Evolutionary conservation across 2,329 filamentous ascomycete species (phyloP), one percentile per base, ranked within the genome.

Genomic region (Aspergillus sp.): DNA sequence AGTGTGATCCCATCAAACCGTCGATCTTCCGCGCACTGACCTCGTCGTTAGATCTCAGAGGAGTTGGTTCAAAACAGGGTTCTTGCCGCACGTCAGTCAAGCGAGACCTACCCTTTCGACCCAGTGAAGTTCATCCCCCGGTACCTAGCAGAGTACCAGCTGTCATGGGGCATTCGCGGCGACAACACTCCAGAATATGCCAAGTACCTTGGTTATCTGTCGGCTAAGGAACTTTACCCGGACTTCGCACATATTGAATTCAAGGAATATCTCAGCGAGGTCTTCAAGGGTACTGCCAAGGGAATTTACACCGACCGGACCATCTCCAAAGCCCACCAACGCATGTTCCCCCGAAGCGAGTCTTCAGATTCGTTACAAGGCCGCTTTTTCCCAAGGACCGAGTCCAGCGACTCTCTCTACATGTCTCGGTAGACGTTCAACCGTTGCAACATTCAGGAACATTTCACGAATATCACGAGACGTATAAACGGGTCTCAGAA

Each of bases 101-200:
- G 71, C 55, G 70, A 74, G 56, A 72, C 69, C 6, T 71, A 74
- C 34, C 74, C 71, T n/a, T 70, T 68, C 59, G 71, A 75, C 51
- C 65, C 70, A 5, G 64, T 70, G 58, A 72, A 72, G 50, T 70
- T 72, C 49, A 69, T 76, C 38, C 69, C 70, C 12, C 64, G 68
- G 4, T 71, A 74, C 26, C 64, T 72, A 32, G 70, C 70, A 38
- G 73, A 83, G 62, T 84, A 83, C 62, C 64, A 70, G 48, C 64
- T 78, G 36, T 80, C 76, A 0, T 80, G 74, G 74, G 77, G 74
- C 15, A 64, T 84, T 20, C 74, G 82, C 2, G 80, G 77, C 1
- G 83, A 87, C 60, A 84, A 84, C 66, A 79, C 73, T 9, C 80
- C 78, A 0, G 78, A 82, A 54, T 74, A 78, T 59, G 83, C 83